Evolutionary conservation across 306 rosid species (phyloP).

Genomic region (Cyclanthera cordifolia): DNA sequence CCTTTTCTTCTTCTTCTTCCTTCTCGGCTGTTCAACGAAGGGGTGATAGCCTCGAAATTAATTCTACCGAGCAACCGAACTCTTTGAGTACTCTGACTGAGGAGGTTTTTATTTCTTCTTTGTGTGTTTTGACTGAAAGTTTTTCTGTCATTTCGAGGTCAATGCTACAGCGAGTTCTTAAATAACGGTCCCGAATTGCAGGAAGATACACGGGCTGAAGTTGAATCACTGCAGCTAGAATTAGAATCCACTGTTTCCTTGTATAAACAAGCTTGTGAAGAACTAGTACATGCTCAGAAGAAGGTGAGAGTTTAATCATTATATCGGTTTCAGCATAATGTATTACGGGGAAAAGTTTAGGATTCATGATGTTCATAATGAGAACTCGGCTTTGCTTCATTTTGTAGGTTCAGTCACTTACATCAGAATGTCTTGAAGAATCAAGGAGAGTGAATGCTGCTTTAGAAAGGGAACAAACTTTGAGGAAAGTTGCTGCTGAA

Average conservation of each 20-base stretch:
- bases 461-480: conserved; percentile 50
- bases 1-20: conserved; percentile 22
- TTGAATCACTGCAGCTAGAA: conserved; percentile 52
- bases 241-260: conserved; percentile 56
- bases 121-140: not conserved
- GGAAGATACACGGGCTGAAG: conserved; percentile 45
- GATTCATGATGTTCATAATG: no score
- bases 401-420: conserved; percentile 51
- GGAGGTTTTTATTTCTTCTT: conserved; percentile 30
- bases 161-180: conserved; percentile 14
- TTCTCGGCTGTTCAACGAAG: conserved; percentile 23
- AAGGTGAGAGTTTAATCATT: conserved; percentile 37
- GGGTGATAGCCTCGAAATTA: conserved; percentile 26
- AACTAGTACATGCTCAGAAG: conserved; percentile 55
- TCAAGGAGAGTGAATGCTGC: conserved; percentile 51
- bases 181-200: conserved; percentile 19
- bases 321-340: no score
- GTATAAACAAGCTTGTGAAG: conserved; percentile 71
- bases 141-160: not conserved
- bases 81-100: conserved; percentile 35
- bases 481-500: conserved; percentile 65
- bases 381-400: not conserved
- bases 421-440: conserved; percentile 69
- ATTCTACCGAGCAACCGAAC: conserved; percentile 24
- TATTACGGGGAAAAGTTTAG: no score